Evolutionary conservation across 306 rosid genomes (phyloP).

Genomic region (Sicyos edulis): DNA sequence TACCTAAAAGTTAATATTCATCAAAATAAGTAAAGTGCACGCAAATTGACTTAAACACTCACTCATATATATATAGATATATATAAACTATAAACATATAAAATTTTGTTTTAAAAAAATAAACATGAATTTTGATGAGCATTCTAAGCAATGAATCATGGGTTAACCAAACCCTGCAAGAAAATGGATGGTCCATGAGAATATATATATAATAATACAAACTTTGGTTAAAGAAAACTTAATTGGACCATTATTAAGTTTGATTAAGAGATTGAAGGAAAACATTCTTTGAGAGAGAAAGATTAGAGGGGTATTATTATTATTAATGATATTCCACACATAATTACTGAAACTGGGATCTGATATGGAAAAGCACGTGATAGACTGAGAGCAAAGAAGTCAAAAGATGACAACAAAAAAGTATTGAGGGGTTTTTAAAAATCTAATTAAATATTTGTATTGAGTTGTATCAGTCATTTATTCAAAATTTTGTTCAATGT

Average conservation of each 20-base stretch:
- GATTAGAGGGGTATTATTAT: neutral
- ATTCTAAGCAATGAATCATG: neutral
- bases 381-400: neutral
- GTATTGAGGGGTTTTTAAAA: too few relatives aligned
- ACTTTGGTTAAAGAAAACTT: neutral
- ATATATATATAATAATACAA: neutral
- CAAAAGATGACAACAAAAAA: neutral
- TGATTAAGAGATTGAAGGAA: constrained; percentile 8
- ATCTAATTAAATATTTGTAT: neutral
- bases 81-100: too few relatives aligned
- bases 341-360: constrained; percentile 9
- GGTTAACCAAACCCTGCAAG: neutral
- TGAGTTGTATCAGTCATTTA: neutral
- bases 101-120: too few relatives aligned
- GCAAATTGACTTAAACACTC: too few relatives aligned
- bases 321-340: neutral
- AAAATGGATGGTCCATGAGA: neutral
- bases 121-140: neutral
- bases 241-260: constrained; percentile 5
- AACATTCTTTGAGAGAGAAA: constrained; percentile 15
- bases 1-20: too few relatives aligned
- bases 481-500: neutral
- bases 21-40: too few relatives aligned
- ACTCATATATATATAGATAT: too few relatives aligned
- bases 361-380: constrained; percentile 14